Percentiles rank a stretch among this genome's conserved stretches.
phyloP scores from a whole-genome alignment of 345 rosid species.

The Pelargonium nanum region DNA sequence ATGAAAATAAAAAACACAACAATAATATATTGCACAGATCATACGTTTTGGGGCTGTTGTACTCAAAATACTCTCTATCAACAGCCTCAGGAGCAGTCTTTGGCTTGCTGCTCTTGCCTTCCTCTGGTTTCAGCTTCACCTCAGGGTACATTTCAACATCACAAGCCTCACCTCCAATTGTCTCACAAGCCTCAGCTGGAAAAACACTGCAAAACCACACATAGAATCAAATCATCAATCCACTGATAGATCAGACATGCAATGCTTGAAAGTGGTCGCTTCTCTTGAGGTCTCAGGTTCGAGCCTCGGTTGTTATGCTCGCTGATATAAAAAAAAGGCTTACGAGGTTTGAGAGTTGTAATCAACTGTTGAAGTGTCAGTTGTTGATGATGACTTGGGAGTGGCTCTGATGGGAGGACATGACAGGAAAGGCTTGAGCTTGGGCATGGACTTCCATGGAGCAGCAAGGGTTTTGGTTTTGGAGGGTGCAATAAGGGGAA shows the following conservation, averaged over 20 bases:
- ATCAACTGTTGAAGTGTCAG: conserved; percentile 31
- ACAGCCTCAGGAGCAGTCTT: conserved; percentile 30
- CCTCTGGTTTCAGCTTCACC: conserved; percentile 40
- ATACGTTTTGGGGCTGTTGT: conserved; percentile 60
- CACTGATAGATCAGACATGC: not conserved
- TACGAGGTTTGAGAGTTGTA: conserved; percentile 43
- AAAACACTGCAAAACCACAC: conserved; percentile 33
- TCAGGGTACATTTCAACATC: conserved; percentile 52
- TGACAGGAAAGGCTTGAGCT: conserved; percentile 9
- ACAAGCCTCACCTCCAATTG: conserved; percentile 55
- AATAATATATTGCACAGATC: conserved; percentile 5
- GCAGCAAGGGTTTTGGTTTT: conserved; percentile 20
- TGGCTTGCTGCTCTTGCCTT: conserved; percentile 15
- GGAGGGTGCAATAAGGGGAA: conserved; percentile 11
- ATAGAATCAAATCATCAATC: not conserved
- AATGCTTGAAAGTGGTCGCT: not conserved
- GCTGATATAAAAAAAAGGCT: conserved; percentile 1
- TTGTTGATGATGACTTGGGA: conserved; percentile 7
- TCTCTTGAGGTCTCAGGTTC: too few species aligned
- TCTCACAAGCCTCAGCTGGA: conserved; percentile 65
- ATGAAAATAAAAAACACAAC: not conserved
- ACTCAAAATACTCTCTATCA: conserved; percentile 67
- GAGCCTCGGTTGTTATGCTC: too few species aligned
- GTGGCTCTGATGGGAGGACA: conserved; percentile 18
- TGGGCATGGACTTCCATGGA: conserved; percentile 17